Evolutionary conservation across 805 yeast genomes (phyloP), one percentile per base, ranked within the genome.

Genomic region (Candida easanensis): DNA sequence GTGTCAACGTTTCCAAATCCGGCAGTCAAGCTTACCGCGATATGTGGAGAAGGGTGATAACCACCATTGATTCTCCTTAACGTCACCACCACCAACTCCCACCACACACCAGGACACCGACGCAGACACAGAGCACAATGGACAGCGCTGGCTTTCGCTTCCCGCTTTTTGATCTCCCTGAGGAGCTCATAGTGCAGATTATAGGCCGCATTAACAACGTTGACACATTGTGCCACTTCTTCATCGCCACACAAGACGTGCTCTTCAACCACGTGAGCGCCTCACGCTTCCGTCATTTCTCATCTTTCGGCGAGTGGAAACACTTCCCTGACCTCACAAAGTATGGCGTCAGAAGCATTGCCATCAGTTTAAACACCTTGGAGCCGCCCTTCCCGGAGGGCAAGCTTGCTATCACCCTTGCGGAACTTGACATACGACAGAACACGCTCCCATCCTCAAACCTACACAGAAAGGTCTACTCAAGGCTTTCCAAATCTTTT

Each of bases 211-310:
- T 33, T 16, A 13, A n/a, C 36, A 14, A 21, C 27, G 25, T 33
- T 14, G 36, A 33, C 25, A 33, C 36, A 17, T 27, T 33, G 7
- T 14, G 23, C 36, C 20, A 21, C 36, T 22, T 33, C 27, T 27
- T 33, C 10, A 21, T 5, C 10, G 36, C 36, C 27, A 22, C 36
- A 5, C 19, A 33, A 4, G 11, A 20, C 10, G 27, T 6, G 26
- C 36, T 33, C 18, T 33, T 33, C 26, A 14, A 14, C 5, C 26
- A 20, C 18, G 25, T 33, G 10, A 11, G 17, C 18, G 26, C 36
- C 26, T 21, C 27, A 16, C 25, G 36, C 36, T 33, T 33, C 36
- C 9, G n/a, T 4, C 36, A 33, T 27, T n/a, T 33, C 36, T 33
- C 36, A 4, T 5, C 27, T n/a, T 11, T 11, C 11, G 36, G 18